Conservation (phyloP, 306 rosid species). For the Crotalaria pallida region DNA sequence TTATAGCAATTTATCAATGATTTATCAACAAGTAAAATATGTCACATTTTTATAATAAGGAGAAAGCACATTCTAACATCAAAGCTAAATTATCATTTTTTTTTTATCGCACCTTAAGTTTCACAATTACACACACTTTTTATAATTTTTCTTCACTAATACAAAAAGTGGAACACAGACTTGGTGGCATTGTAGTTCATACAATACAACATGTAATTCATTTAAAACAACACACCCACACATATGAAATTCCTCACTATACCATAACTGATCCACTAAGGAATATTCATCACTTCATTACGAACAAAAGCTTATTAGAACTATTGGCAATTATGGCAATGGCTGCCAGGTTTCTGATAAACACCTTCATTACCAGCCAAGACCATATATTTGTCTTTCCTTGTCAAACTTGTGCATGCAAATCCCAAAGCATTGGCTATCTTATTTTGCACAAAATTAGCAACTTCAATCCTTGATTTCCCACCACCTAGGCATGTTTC, state of each 20-base stretch:
- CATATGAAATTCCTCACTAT: neutral
- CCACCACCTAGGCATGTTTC: conserved; percentile 38
- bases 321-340: neutral
- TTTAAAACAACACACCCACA: too few species aligned
- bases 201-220: too few species aligned
- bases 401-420: conserved; percentile 50
- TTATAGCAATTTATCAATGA: too few species aligned
- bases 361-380: conserved; percentile 62
- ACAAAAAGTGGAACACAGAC: too few species aligned
- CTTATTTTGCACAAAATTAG: conserved; percentile 56
- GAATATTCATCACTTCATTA: neutral
- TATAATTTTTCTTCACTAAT: too few species aligned
- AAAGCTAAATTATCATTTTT: too few species aligned
- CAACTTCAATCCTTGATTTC: conserved; percentile 51
- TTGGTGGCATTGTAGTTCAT: too few species aligned
- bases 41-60: too few species aligned
- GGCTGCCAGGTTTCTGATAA: neutral
- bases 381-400: conserved; percentile 58
- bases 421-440: conserved; percentile 52
- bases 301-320: neutral
- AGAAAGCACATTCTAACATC: too few species aligned
- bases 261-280: neutral
- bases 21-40: too few species aligned
- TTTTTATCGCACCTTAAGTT: too few species aligned
- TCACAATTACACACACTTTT: too few species aligned